Evolutionary conservation across 176 grass and related monocot species (phyloP).

Genomic region (Aegilops speltoides): DNA sequence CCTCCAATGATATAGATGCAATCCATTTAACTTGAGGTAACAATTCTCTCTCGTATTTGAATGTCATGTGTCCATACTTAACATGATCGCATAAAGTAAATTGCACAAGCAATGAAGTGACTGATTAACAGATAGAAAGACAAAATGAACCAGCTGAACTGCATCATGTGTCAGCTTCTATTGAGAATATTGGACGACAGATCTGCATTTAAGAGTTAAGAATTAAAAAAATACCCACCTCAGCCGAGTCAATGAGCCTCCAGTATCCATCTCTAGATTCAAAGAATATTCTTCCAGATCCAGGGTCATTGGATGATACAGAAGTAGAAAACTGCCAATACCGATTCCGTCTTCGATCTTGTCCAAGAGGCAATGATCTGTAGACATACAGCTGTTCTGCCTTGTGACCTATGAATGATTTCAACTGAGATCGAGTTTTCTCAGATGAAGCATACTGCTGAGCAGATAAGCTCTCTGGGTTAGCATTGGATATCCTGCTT

Average conservation of each 20-base stretch:
- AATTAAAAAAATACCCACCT: conserved; percentile 55
- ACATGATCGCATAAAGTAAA: background rate
- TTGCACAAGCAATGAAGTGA: background rate
- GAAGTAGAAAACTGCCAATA: conserved; percentile 96
- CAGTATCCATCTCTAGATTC: conserved; percentile 82
- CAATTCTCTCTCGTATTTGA: background rate
- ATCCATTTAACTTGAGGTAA: background rate
- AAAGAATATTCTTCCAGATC: conserved; percentile 90
- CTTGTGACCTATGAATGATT: conserved; percentile 75
- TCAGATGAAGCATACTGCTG: conserved; percentile 82
- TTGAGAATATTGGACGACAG: background rate
- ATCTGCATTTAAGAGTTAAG: background rate
- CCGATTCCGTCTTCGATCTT: conserved; percentile 90
- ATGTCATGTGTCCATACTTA: background rate
- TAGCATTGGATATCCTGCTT: conserved; percentile 42
- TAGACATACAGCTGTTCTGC: conserved; percentile 90
- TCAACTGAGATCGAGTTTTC: conserved; percentile 85
- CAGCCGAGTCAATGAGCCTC: conserved; percentile 81
- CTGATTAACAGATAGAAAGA: conserved; percentile 1
- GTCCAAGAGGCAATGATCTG: conserved; percentile 84
- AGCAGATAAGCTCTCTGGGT: conserved; percentile 46
- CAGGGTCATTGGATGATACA: conserved; percentile 83
- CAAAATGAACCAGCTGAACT: conserved; percentile 6
- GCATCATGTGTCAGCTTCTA: background rate
- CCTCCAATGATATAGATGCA: background rate